These are phyloP conservation scores for Spathaspora arborariae DNA, from an alignment of 805 yeast species.

Conservation along the genomic window DNA sequence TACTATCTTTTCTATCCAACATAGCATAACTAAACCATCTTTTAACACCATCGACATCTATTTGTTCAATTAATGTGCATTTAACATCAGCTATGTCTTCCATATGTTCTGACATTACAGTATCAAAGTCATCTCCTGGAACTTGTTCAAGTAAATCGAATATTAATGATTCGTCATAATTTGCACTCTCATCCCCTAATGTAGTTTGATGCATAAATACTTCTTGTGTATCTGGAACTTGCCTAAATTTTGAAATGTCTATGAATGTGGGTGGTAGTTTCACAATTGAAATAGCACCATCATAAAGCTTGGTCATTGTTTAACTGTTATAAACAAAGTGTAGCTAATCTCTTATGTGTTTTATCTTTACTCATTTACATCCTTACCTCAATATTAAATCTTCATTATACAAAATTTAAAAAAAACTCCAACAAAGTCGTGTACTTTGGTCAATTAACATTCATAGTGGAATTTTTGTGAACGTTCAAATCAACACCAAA, in stretches of 20 bases:
- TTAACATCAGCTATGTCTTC: constrained; percentile 46
- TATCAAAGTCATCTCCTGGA: constrained; percentile 24
- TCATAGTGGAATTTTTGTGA: background rate
- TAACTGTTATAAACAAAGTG: too few relatives aligned
- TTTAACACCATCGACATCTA: background rate
- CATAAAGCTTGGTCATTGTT: constrained; percentile 49
- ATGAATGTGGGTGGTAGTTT: constrained; percentile 30
- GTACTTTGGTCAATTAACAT: background rate
- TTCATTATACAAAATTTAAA: background rate
- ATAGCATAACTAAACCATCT: constrained; percentile 4
- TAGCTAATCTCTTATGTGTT: constrained; percentile 11
- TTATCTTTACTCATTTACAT: background rate
- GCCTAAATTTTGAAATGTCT: constrained; percentile 77
- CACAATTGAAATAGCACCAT: constrained; percentile 64
- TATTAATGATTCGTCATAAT: constrained; percentile 51
- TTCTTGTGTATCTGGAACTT: constrained; percentile 92
- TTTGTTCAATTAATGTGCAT: constrained; percentile 9
- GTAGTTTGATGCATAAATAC: constrained; percentile 55
- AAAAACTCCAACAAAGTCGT: background rate
- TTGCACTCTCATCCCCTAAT: background rate
- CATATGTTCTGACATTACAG: constrained; percentile 51
- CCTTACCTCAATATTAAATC: background rate
- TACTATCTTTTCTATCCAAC: background rate
- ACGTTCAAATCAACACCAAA: background rate
- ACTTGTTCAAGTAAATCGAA: constrained; percentile 60